Conservation (phyloP, 1,284 basidiomycete species). For the Wolfiporia cocos region DNA sequence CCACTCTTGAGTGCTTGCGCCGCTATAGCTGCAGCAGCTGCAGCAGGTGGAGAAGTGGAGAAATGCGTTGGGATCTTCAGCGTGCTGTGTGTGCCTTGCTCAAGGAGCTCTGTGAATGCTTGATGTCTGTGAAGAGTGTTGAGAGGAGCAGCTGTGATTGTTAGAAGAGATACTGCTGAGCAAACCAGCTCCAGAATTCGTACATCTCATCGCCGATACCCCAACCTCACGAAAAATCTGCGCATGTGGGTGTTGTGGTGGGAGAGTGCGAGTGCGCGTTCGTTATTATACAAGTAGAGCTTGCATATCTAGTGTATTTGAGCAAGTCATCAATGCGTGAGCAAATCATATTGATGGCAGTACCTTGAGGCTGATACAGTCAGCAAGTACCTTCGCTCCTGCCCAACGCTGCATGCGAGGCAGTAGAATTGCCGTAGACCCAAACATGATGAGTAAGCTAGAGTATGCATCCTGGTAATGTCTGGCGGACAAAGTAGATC, state of each 20-base stretch:
- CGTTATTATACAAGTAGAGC: constrained; percentile 84
- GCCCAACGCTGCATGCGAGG: constrained; percentile 97
- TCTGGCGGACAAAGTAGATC: no score
- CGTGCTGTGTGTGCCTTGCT: constrained; percentile 68
- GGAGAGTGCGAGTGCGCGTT: constrained; percentile 69
- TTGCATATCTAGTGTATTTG: constrained; percentile 56
- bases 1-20: constrained; percentile 21
- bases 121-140: constrained; percentile 53
- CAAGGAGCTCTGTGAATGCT: constrained; percentile 82
- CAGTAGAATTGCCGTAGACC: constrained; percentile 77
- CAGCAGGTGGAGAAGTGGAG: constrained; percentile 20
- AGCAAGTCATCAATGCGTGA: neutral
- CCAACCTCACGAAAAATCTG: constrained; percentile 83
- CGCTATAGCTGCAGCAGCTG: constrained; percentile 21
- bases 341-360: no score
- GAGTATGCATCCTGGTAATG: constrained; percentile 91
- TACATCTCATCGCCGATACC: constrained; percentile 94
- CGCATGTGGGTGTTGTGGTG: constrained; percentile 83
- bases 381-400: constrained; percentile 93
- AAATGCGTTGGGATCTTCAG: constrained; percentile 58
- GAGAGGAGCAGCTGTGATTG: neutral
- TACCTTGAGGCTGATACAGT: constrained; percentile 86
- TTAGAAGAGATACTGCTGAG: constrained; percentile 70
- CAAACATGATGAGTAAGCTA: constrained; percentile 80
- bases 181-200: constrained; percentile 97